Evolutionary conservation across 345 rosid species (phyloP), one percentile per base, ranked within the genome.

Genomic region (Punica granatum): DNA sequence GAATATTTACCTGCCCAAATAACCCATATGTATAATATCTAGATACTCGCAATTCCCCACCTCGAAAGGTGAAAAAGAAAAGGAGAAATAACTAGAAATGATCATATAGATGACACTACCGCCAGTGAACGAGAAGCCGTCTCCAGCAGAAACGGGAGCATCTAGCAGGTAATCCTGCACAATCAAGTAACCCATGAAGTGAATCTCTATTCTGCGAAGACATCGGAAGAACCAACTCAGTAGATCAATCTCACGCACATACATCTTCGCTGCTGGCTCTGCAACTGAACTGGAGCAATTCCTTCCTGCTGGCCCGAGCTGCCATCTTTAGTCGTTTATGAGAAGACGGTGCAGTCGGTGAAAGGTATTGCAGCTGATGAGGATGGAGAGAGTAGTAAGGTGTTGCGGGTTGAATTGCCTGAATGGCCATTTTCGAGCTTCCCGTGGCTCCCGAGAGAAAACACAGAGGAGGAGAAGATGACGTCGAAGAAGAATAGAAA

Each of bases 71-170:
- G 7, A 11, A 3, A 36, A 9, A 26, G 37, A 23, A 25, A 23
- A 8, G 31, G 37, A 21, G 43, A 35, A 28, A 23, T 30, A 63
- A 2, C 1, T 3, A 63, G 33, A 63, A 26, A 10, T 13, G 61
- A 14, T 26, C 9, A 26, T 28, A n/a, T 11, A 35, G 63, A 23
- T 39, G 54, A 49, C 10, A 26, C 67, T 49, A 89, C 96, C 98
- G 79, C 98, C 98, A 71, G 85, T 78, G 74, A 93, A 92, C 58
- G 98, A 92, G 78, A 92, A 92, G 54, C 97, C 98, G 79, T 92
- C 97, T 70, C 97, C 97, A 32, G 80, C 87, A 26, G 92, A 87
- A 66, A 78, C 89, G 32, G 91, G 92, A 69, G 97, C 98, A 79
- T 92, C 96, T 37, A 90, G 85, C 67, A 86, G 85, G 81, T 84